phyloP scores from a whole-genome alignment of 1,139 yeast genomes.

The Pneumocystis oryctolagi region DNA sequence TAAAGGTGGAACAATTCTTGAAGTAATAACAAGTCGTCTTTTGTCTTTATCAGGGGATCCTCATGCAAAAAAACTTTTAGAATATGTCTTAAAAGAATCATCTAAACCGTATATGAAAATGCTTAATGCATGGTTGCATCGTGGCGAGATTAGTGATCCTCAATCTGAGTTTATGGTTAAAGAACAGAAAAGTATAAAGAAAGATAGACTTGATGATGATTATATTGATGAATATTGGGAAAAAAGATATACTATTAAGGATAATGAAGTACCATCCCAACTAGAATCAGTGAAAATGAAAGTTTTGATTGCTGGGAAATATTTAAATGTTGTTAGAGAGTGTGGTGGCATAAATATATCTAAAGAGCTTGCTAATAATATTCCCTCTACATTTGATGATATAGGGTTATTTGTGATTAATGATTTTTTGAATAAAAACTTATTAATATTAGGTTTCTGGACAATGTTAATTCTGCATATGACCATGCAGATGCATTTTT shows the following conservation, averaged over 20 bases:
- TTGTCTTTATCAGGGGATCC: conserved; percentile 53
- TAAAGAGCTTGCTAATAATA: conserved; percentile 12
- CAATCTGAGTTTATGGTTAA: conserved; percentile 69
- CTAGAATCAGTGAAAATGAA: conserved; percentile 42
- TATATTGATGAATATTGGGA: conserved; percentile 71
- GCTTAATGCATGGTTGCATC: conserved; percentile 62
- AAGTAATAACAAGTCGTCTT: conserved; percentile 45
- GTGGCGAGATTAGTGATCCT: conserved; percentile 66
- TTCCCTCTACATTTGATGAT: conserved; percentile 38
- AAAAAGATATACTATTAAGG: conserved; percentile 57
- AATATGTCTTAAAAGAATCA: conserved; percentile 40
- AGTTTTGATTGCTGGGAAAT: conserved; percentile 71
- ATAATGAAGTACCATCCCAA: conserved; percentile 62
- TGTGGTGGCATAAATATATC: conserved; percentile 31
- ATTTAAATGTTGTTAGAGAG: conserved; percentile 54
- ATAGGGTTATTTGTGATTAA: conserved; percentile 22
- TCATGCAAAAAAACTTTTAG: conserved; percentile 38
- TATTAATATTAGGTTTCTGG: conserved; percentile 18
- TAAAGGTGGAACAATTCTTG: conserved; percentile 30
- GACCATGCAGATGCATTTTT: conserved; percentile 51
- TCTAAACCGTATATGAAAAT: conserved; percentile 51
- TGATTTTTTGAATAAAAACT: conserved; percentile 4
- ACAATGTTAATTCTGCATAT: conserved; percentile 50
- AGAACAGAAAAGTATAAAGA: conserved; percentile 24
- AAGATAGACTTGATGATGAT: conserved; percentile 34